These are phyloP conservation scores for Avicennia marina DNA, from an alignment of 257 asterid genomes.

Conservation along the genomic window DNA sequence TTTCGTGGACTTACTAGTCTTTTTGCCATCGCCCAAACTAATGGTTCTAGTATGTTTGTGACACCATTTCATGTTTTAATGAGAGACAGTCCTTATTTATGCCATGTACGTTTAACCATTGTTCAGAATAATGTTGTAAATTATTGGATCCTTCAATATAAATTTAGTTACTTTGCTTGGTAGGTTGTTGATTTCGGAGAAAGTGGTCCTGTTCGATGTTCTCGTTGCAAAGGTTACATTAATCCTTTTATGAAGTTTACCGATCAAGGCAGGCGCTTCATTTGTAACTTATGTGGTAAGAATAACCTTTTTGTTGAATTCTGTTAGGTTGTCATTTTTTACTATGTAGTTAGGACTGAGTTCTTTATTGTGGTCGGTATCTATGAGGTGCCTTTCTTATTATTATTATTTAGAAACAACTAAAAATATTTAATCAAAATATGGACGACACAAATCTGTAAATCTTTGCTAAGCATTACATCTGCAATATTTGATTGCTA, in stretches of 20 bases:
- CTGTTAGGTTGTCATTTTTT: background rate
- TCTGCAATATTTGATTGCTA: conserved; percentile 1
- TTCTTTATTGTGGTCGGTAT: no score
- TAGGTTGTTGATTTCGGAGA: conserved; percentile 99
- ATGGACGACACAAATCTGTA: background rate
- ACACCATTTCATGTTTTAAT: conserved; percentile 12
- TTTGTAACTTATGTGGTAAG: conserved; percentile 97
- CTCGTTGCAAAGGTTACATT: conserved; percentile 96
- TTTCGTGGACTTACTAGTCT: no score
- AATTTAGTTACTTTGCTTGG: conserved; percentile 10
- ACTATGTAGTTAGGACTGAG: no score
- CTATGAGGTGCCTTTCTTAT: no score
- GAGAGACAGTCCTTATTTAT: background rate
- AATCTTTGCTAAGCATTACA: background rate
- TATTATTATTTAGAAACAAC: no score
- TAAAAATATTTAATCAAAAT: conserved; percentile 2
- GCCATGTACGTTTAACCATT: conserved; percentile 13
- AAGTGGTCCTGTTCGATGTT: conserved; percentile 97
- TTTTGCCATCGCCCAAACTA: background rate
- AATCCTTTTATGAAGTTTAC: conserved; percentile 94
- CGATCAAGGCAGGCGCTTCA: conserved; percentile 93
- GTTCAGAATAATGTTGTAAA: conserved; percentile 5
- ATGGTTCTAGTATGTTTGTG: background rate
- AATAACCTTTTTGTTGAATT: conserved; percentile 2
- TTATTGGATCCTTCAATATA: background rate